Evolutionary conservation across 2,329 filamentous ascomycete species (phyloP), one percentile per base, ranked within the genome.

Genomic region (Hyphodiscus sp.): DNA sequence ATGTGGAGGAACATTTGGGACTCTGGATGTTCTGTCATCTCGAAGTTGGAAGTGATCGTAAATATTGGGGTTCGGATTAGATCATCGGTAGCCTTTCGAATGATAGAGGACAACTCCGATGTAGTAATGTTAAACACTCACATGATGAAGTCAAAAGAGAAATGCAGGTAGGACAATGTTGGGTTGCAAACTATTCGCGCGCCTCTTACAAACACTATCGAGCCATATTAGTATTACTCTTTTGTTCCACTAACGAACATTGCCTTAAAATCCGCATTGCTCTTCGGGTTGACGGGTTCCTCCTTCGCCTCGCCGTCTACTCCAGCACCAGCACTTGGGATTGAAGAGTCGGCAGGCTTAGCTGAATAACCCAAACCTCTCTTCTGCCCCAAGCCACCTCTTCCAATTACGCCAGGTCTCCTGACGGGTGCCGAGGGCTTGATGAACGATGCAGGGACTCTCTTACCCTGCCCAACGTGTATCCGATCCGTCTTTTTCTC

Each of bases 181-280:
- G n/a, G 18, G 20, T 46, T 55, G 41, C 48, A 50, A 26, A 45
- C 20, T 45, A 20, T 45, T 26, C 43, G 2, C 7, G 15, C 9
- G 18, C 19, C 20, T 15, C n/a, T 47, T 20, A 11, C 5, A 38
- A 38, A 38, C 33, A 38, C 16, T 10, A 38, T 13, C 33, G 33
- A 45, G n/a, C 23, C 29, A 29, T 30, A 47, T 47, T 30, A 26
- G 43, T 15, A n/a, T 45, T 58, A 61, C 54, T 61, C 33, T 41
- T 49, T 61, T 26, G 53, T 57, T n/a, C 57, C 65, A 61, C 54
- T 61, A n/a, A 63, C 48, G 58, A 67, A 67, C 63, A 68, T 63
- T 26, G 77, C 76, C 66, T 77, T 81, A 60, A 82, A 82, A 62
- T 82, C 79, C 1, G 77, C 76, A 65, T 82, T 82, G 61, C 73